Conservation (phyloP, 768 basidiomycete species). For the Tricholoma matsutake region DNA sequence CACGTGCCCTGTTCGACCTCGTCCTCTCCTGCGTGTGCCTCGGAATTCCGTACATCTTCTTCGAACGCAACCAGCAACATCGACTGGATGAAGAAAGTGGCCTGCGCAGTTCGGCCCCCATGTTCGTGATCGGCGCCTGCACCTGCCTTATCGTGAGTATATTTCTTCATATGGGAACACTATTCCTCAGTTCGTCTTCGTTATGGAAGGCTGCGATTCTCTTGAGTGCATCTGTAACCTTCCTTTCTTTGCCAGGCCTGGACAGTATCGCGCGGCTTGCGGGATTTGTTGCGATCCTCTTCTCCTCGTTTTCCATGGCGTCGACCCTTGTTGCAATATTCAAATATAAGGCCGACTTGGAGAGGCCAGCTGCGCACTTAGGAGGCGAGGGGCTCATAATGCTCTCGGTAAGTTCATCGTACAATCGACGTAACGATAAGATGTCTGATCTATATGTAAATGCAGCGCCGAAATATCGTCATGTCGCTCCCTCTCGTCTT, state of each 20-base stretch:
- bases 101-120: slow-evolving; percentile 44
- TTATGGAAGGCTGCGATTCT: slow-evolving; percentile 68
- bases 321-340: slow-evolving; percentile 69
- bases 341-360: slow-evolving; percentile 64
- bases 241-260: slow-evolving; percentile 75
- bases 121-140: slow-evolving; percentile 64
- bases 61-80: slow-evolving; percentile 47
- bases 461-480: slow-evolving; percentile 58
- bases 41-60: slow-evolving; percentile 77
- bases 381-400: slow-evolving; percentile 57
- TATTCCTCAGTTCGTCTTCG: slow-evolving; percentile 13
- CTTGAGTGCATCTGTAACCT: slow-evolving; percentile 77
- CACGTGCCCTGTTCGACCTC: slow-evolving; percentile 53
- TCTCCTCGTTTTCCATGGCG: slow-evolving; percentile 67
- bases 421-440: background rate
- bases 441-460: background rate
- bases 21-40: slow-evolving; percentile 64
- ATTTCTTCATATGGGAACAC: slow-evolving; percentile 4
- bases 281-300: slow-evolving; percentile 64
- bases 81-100: slow-evolving; percentile 63
- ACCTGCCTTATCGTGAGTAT: slow-evolving; percentile 59
- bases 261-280: slow-evolving; percentile 60
- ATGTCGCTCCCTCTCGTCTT: slow-evolving; percentile 75
- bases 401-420: slow-evolving; percentile 37
- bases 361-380: slow-evolving; percentile 43